Evolutionary conservation across 2,329 filamentous ascomycete genomes (phyloP).

Genomic region (Venturia carpophila): DNA sequence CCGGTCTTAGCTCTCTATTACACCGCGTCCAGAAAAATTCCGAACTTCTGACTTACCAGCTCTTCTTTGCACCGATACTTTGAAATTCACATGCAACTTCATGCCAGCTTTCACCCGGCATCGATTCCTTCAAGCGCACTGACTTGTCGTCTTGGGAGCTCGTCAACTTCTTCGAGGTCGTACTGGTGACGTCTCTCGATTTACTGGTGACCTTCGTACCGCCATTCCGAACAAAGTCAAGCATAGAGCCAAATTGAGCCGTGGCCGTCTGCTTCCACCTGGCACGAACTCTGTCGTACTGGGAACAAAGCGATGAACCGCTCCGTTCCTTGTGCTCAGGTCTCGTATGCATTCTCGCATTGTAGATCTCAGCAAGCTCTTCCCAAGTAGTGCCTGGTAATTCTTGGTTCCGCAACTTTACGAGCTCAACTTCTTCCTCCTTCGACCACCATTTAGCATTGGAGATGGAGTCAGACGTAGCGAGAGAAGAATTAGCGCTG

Average conservation of each 20-base stretch:
- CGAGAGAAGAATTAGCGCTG: neutral
- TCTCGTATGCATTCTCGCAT: neutral
- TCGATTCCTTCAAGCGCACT: neutral
- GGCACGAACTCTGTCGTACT: neutral
- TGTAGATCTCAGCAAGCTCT: neutral
- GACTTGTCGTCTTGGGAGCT: neutral
- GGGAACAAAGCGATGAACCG: neutral
- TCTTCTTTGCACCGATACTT: neutral
- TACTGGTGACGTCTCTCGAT: too few relatives aligned
- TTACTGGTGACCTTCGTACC: neutral
- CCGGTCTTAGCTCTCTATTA: neutral
- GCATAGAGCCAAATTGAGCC: neutral
- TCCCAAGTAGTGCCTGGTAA: neutral
- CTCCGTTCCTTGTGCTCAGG: neutral
- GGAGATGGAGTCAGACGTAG: neutral
- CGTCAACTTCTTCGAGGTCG: neutral
- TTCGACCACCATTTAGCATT: neutral
- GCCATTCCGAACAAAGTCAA: neutral
- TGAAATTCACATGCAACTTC: neutral
- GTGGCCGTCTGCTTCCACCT: neutral
- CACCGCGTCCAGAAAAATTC: neutral
- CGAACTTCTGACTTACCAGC: neutral
- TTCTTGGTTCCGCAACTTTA: neutral
- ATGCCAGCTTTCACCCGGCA: neutral
- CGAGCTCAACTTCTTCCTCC: constrained; percentile 6